Base-by-base conservation (phyloP, 2,329 filamentous ascomycete species). In the Penicillium expansum region DNA sequence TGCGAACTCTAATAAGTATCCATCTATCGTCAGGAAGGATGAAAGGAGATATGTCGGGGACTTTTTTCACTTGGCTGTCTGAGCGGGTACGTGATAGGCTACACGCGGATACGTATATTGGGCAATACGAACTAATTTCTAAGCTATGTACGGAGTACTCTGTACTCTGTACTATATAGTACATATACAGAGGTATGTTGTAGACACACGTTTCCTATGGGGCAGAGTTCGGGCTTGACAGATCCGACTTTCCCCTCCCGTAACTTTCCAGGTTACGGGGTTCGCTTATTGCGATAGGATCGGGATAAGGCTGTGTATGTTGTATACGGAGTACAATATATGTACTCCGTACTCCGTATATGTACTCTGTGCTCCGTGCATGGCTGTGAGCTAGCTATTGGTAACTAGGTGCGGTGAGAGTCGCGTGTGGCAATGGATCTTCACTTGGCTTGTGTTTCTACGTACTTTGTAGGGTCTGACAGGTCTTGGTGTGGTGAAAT, bases 241-340 rank as follows among this genome's bases (percentile, higher is more conserved):
- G 56, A 55, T 57, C 44, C 38, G 52, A 52, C 56, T 50, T 61
- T 33, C 52, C 59, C 59, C 57, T 58, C 63, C 62, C 61, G 60
- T 60, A 63, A 65, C 58, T 58, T 61, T 64, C 63, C 61, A 60
- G 33, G 11, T 43, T 59, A 61, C 44, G 57, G 63, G 62, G 60
- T 62, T 62, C 50, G 57, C 53, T 59, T 59, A 54, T 55, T 57
- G 20, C 29, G 35, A 14, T 4, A 4, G 24, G 18, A 20, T 22
- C 27, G 27, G 18, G 41, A 43, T 43, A 43, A 27, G 18, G 29
- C 27, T 16, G 18, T 16, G 29, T 22, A 29, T 6, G 27, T 29
- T 29, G 27, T 7, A 37, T 51, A 22, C 37, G 37, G 29, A 43
- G n/a, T 51, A 30, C 27, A 11, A 30, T 18, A 44, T 44, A 44